Conservation (phyloP, 2,329 filamentous ascomycete species). For the Hypoxylon sp. region DNA sequence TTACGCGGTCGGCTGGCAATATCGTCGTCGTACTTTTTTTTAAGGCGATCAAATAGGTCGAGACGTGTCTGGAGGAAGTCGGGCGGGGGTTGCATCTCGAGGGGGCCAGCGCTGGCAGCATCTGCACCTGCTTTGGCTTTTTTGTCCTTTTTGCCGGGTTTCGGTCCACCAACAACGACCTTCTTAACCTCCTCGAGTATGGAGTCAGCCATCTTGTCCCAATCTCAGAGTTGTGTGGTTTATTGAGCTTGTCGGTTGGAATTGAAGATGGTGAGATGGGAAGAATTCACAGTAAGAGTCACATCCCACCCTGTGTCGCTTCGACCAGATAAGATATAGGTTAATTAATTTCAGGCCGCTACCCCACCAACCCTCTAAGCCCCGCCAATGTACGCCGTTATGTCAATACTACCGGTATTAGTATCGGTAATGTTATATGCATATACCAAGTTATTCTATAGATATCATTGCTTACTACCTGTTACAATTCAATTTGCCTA, state of each 20-base stretch:
- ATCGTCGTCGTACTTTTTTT: constrained; percentile 79
- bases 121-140: constrained; percentile 50
- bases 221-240: neutral
- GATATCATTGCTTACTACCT: too few species aligned
- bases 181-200: constrained; percentile 64
- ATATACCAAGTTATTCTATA: too few species aligned
- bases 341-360: neutral
- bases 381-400: neutral
- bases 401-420: too few species aligned
- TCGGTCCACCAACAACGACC: constrained; percentile 60
- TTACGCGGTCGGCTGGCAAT: constrained; percentile 76
- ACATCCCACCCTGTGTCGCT: neutral
- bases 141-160: constrained; percentile 60
- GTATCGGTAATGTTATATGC: too few species aligned
- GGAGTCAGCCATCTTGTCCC: constrained; percentile 28
- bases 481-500: too few species aligned
- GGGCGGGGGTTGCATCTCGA: constrained; percentile 68
- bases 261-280: constrained; percentile 1
- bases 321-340: constrained; percentile 3
- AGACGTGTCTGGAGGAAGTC: constrained; percentile 87
- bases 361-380: constrained; percentile 22
- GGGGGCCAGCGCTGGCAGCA: constrained; percentile 54
- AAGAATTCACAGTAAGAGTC: neutral
- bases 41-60: constrained; percentile 87
- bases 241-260: neutral